Evolutionary conservation across 352 stramenopile species (phyloP), one percentile per base, ranked within the genome.

Genomic region (Phytophthora multivora): DNA sequence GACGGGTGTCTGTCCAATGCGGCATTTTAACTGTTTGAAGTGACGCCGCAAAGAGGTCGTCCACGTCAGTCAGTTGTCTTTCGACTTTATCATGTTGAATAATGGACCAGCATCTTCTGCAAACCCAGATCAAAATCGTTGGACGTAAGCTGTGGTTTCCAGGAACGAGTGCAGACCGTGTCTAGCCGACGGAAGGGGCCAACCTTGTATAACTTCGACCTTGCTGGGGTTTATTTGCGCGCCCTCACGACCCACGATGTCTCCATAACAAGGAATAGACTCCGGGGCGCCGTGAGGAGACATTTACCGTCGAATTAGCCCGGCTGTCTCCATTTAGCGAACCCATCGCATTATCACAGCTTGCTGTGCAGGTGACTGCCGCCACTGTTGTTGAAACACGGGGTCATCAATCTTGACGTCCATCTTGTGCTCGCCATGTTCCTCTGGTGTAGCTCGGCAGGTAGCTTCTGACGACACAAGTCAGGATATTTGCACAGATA

Each of bases 401-500:
- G 40, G 6, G 3, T 47, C 19, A 3, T 47, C 19, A 10, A 8
- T 18, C 4, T 41, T 40, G n/a, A n/a, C n/a, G n/a, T n/a, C n/a
- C n/a, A n/a, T n/a, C n/a, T n/a, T n/a, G n/a, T n/a, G 7, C 40
- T 51, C 43, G 6, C 33, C 13, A 23, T 59, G 40, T 5, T n/a
- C 7, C 12, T 38, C 39, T 19, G 40, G 11, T 39, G 51, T 7
- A 51, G 26, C 19, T 51, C 40, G 4, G 39, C 30, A 12, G 40
- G 50, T 10, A 58, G 11, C 6, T 43, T 59, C 15, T 51, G 39
- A 6, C 40, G 25, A 6, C 50, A 59, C 13, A 51, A 18, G 4
- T 16, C 11, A n/a, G 39, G 26, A 31, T 43, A 51, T 5, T 48
- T 57, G n/a, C 23, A 43, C 45, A 59, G 18, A 18, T 59, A 59